phyloP scores from a whole-genome alignment of 2,329 filamentous ascomycete genomes.

The Colletotrichum truncatum region DNA sequence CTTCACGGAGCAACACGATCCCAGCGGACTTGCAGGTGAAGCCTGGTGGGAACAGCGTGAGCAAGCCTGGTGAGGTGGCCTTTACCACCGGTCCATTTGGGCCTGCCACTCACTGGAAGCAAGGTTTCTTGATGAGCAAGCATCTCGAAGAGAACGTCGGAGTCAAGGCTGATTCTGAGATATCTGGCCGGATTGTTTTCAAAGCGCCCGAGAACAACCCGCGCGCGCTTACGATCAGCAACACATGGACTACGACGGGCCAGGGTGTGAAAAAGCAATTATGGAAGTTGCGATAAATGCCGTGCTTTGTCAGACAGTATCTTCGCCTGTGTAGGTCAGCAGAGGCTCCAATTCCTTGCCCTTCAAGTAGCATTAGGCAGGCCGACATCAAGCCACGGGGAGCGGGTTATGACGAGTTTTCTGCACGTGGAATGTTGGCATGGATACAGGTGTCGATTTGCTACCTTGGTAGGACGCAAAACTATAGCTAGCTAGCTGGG shows the following conservation, averaged over 20 bases:
- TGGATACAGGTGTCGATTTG: too few relatives aligned
- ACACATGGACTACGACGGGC: constrained; percentile 66
- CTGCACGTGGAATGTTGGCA: too few relatives aligned
- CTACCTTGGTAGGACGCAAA: too few relatives aligned
- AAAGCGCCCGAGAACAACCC: constrained; percentile 74
- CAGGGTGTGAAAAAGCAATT: constrained; percentile 53
- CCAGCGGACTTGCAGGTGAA: constrained; percentile 58
- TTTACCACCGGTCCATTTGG: constrained; percentile 88
- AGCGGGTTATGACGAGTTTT: too few relatives aligned
- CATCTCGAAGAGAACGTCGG: constrained; percentile 56
- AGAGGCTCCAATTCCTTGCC: too few relatives aligned
- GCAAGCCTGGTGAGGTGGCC: constrained; percentile 70
- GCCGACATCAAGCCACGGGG: too few relatives aligned
- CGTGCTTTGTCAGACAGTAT: background rate
- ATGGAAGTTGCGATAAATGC: constrained; percentile 57
- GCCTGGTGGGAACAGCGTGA: constrained; percentile 69
- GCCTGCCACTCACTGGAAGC: constrained; percentile 89
- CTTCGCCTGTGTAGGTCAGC: too few relatives aligned
- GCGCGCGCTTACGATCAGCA: constrained; percentile 72
- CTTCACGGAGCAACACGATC: constrained; percentile 61
- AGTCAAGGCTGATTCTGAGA: constrained; percentile 61
- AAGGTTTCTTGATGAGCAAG: constrained; percentile 79
- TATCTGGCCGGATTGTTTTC: constrained; percentile 77
- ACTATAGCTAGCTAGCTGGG: too few relatives aligned
- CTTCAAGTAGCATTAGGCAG: too few relatives aligned